Base-by-base conservation (phyloP, 768 basidiomycete species). In the Chalciporus chontae region DNA sequence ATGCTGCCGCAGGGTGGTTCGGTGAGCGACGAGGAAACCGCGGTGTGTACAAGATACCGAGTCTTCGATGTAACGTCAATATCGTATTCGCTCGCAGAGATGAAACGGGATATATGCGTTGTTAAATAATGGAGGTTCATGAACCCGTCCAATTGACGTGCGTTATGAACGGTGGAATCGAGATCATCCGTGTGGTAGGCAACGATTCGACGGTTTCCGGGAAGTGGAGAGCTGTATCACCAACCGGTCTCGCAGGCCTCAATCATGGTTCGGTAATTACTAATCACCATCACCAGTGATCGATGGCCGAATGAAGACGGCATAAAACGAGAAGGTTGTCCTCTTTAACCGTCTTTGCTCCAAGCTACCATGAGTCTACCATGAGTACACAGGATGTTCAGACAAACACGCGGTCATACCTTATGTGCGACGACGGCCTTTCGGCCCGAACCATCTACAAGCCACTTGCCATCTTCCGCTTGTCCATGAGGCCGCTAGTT, bases 151-250 rank as follows among this genome's bases (percentile, higher is more conserved):
- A 44, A 34, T 15, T 54, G 60, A 2, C 69, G 65, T 5, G 61
- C 62, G n/a, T 52, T 23, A 43, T 61, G 64, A 21, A 66, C 55
- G 23, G 61, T 48, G 23, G 45, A 40, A 24, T 52, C 23, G 6
- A 67, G 45, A 21, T 64, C 64, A 40, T 61, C 58, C 10, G 70
- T 71, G 38, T 67, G 67, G 46, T 67, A 72, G n/a, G 53, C 62
- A 29, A 71, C 66, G 9, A 70, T 43, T 3, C 71, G 65, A 14
- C 54, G 63, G 24, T 54, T 54, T 40, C 58, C 37, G 2, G 66
- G 58, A 18, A 71, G 58, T 24, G 57, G 61, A 29, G 70, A 63
- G 34, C 63, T 64, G 50, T 72, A 72, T 59, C 62, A 70, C 69
- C 71, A 71, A 23, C 71, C 69, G 1, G 61, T 56, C 13, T 53